Conservation (phyloP, 306 rosid genomes). For the Malus sylvestris region DNA sequence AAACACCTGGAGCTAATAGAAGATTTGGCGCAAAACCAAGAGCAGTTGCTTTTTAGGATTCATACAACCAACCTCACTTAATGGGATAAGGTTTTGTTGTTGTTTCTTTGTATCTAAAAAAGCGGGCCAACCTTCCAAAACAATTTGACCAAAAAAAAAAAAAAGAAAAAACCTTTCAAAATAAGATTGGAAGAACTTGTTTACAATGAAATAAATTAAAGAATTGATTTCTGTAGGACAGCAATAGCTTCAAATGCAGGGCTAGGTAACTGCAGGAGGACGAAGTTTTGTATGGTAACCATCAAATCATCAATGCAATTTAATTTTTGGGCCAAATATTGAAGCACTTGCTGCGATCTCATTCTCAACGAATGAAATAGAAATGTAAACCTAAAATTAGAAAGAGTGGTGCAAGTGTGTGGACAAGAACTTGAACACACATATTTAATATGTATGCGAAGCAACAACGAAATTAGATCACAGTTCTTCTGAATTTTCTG, state of each 20-base stretch:
- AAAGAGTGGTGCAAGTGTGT: not conserved
- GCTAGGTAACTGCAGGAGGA: not conserved
- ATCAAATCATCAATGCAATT: conserved; percentile 16
- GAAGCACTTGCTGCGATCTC: not conserved
- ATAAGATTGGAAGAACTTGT: not conserved
- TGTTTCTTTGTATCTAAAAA: too few species aligned
- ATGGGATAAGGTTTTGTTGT: too few species aligned
- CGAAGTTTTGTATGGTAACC: not conserved
- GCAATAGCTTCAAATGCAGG: not conserved
- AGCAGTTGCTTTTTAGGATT: too few species aligned
- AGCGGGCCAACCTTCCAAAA: not conserved
- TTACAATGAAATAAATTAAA: not conserved
- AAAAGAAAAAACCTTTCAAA: too few species aligned
- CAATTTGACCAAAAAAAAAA: not conserved
- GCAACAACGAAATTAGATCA: not conserved
- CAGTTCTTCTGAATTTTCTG: too few species aligned
- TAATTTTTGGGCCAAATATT: conserved; percentile 1
- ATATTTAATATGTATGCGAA: not conserved
- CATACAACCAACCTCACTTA: too few species aligned
- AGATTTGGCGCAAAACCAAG: too few species aligned
- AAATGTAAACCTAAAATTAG: not conserved
- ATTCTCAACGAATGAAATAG: not conserved
- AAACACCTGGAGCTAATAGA: too few species aligned
- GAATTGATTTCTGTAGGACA: not conserved
- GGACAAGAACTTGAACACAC: not conserved